Base-by-base conservation (phyloP, 2,329 filamentous ascomycete species). In the Beauveria scarabaeidicola region DNA sequence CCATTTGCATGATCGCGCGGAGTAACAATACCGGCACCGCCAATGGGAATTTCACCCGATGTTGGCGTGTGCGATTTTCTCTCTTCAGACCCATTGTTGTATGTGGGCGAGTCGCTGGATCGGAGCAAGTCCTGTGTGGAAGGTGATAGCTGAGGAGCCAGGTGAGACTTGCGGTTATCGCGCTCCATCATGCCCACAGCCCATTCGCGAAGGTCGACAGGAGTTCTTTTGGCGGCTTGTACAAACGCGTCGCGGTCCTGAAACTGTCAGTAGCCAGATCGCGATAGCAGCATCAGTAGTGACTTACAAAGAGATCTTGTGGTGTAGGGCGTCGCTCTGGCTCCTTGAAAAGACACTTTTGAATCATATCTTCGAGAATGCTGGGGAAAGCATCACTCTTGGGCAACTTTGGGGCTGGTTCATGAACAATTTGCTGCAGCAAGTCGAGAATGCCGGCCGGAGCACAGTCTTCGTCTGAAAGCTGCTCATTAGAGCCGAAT, bases 351-450 rank as follows among this genome's bases (percentile, higher is more conserved):
- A 99, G 77, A 75, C 94, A 99, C 73, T 95, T 96, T 65, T 94
- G 91, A 61, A 97, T 93, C 85, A 97, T 96, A 65, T 97, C 91
- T 67, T 97, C 93, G 51, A 99, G 76, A 64, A 97, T 97, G 29
- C 86, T 84, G 1, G 94, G 94, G 79, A 99, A 99, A 2, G 94
- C 94, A 70, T 97, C 94, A 69, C 92, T 97, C 83, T 97, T 96
- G 46, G 94, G 94, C 55, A 99, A 81, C 71, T 85, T 92, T 1
- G 94, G 94, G 4, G 94, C 91, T 4, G 92, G 91, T 73, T 99
- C 94, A 70, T 97, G 89, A 25, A 99, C 94, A 72, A 99, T 99
- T 72, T 96, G 92, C 74, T 99, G 94, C 52, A 99, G 78, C 61
- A 99, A 82, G 74, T 99, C 94, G 59, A 99, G 80, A 67, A 99